Conservation (phyloP, 352 stramenopile genomes). For the Globisporangium lucens region DNA sequence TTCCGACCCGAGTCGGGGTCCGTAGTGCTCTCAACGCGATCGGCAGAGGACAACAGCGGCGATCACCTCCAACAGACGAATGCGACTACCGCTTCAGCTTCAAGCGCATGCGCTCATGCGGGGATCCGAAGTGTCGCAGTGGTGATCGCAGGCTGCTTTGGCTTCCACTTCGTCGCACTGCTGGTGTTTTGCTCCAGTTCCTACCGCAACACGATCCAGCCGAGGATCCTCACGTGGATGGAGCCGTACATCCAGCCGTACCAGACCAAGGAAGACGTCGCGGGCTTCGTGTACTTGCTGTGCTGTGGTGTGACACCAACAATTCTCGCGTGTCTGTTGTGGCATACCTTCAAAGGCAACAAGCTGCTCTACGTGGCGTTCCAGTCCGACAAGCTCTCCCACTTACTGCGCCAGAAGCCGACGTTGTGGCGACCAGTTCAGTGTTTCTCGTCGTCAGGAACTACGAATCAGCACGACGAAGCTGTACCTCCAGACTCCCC, state of each 20-base stretch:
- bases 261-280: conserved; percentile 20
- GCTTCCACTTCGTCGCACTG: conserved; percentile 13
- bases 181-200: conserved; percentile 25
- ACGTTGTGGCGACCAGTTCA: conserved; percentile 4
- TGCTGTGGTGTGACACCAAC: conserved; percentile 19
- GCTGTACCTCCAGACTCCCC: background rate
- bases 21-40: conserved; percentile 1
- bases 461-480: background rate
- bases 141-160: conserved; percentile 20
- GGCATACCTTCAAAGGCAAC: conserved; percentile 16
- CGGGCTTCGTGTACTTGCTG: conserved; percentile 25
- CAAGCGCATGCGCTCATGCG: background rate
- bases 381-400: background rate
- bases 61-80: background rate
- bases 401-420: conserved; percentile 24
- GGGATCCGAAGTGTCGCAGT: background rate
- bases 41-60: background rate
- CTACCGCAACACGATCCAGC: conserved; percentile 21
- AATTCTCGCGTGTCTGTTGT: conserved; percentile 11
- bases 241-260: conserved; percentile 18
- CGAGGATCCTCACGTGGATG: conserved; percentile 16
- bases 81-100: background rate
- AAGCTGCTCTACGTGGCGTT: conserved; percentile 5
- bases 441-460: background rate
- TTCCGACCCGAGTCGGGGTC: conserved; percentile 2